Conservation (phyloP, 257 asterid species). For the Cordia subcordata region DNA sequence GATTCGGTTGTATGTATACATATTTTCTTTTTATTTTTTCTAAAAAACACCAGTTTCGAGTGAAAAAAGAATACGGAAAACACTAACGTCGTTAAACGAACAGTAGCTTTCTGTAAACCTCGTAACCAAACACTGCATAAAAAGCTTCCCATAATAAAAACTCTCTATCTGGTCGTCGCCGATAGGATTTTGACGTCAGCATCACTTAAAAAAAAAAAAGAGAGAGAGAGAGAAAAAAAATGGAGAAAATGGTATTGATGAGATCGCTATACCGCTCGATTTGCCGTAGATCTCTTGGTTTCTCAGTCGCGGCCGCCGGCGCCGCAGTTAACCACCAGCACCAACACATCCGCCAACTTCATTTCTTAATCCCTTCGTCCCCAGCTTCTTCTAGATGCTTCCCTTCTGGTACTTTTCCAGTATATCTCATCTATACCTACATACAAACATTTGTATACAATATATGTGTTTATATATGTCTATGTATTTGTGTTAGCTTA, state of each 20-base stretch:
- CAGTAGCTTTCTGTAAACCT: too few species aligned
- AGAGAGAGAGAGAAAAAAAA: conserved; percentile 8
- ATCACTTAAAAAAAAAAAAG: neutral
- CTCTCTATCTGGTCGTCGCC: neutral
- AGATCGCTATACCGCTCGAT: conserved; percentile 73
- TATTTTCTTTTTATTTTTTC: too few species aligned
- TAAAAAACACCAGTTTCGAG: too few species aligned
- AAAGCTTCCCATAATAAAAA: too few species aligned
- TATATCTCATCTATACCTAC: conserved; percentile 6
- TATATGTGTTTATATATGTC: too few species aligned
- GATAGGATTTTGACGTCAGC: neutral
- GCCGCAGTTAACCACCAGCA: conserved; percentile 43
- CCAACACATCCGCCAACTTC: conserved; percentile 50
- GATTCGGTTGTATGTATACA: too few species aligned
- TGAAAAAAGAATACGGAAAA: too few species aligned
- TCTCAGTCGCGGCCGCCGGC: conserved; percentile 23
- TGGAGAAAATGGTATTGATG: conserved; percentile 54
- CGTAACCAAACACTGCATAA: too few species aligned
- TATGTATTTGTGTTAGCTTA: too few species aligned
- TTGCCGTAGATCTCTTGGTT: conserved; percentile 49
- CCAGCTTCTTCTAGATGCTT: conserved; percentile 31
- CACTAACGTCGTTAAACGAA: too few species aligned
- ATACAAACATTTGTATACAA: too few species aligned
- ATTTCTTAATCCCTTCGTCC: conserved; percentile 37
- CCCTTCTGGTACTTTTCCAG: conserved; percentile 31